Conservation (phyloP, 495 filamentous ascomycete species). For the Podospora pseudoanserina region DNA sequence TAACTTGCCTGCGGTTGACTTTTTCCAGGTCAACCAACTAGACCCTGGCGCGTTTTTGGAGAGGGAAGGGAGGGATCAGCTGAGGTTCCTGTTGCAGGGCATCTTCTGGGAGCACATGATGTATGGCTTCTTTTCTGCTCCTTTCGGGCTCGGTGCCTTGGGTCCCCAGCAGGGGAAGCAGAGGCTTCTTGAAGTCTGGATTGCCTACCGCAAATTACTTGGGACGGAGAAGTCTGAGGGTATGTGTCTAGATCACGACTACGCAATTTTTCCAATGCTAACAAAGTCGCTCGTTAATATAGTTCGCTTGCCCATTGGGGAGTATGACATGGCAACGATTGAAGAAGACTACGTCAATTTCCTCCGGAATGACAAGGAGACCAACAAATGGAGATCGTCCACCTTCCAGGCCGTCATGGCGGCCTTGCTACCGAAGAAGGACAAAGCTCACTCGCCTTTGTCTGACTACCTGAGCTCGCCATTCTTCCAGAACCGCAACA, state of each 20-base stretch:
- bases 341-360: slow-evolving; percentile 8
- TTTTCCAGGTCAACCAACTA: slow-evolving; percentile 6
- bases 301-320: background rate
- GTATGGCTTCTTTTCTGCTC: slow-evolving; percentile 26
- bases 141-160: slow-evolving; percentile 28
- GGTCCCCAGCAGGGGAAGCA: slow-evolving; percentile 8
- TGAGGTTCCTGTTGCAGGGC: slow-evolving; percentile 22
- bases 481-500: slow-evolving; percentile 3
- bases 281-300: background rate
- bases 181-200: slow-evolving; percentile 16
- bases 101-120: slow-evolving; percentile 22
- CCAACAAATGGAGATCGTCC: slow-evolving; percentile 32
- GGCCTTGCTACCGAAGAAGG: background rate
- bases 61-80: slow-evolving; percentile 2
- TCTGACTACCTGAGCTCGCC: background rate
- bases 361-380: slow-evolving; percentile 21
- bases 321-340: no score
- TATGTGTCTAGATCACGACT: background rate
- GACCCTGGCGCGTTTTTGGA: slow-evolving; percentile 25
- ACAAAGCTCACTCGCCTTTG: background rate
- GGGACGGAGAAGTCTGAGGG: background rate
- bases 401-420: slow-evolving; percentile 28
- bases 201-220: slow-evolving; percentile 13
- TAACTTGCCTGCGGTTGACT: slow-evolving; percentile 15
- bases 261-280: background rate